A percentile compares a stretch with the other conserved stretches of the same genome.
These are phyloP conservation scores for Artemisia princeps DNA, from an alignment of 140 eudicot genomes.

Conservation along the genomic window DNA sequence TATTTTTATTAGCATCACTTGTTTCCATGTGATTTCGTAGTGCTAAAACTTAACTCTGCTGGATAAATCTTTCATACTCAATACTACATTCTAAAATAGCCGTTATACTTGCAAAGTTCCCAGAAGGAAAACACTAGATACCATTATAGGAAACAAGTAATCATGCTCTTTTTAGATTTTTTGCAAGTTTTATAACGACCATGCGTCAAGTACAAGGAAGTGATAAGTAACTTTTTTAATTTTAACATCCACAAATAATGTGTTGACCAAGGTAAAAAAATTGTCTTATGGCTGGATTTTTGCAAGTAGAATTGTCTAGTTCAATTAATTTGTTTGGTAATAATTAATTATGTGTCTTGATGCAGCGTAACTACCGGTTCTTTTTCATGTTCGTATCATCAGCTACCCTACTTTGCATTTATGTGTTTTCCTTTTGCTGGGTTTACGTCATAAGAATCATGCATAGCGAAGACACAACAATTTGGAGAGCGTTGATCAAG, in stretches of 20 bases:
- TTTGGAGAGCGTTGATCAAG: slow-evolving; percentile 27
- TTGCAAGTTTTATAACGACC: not conserved
- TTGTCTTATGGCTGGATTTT: not conserved
- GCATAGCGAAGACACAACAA: slow-evolving; percentile 21
- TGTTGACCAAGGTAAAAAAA: slow-evolving; percentile 5
- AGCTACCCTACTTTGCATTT: slow-evolving; percentile 30
- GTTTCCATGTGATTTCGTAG: slow-evolving; percentile 13
- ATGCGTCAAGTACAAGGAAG: too few relatives aligned
- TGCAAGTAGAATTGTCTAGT: not conserved
- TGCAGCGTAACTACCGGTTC: slow-evolving; percentile 39
- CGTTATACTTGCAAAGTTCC: not conserved
- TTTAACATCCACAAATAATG: slow-evolving; percentile 1
- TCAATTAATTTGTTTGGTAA: not conserved
- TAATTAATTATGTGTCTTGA: slow-evolving; percentile 4
- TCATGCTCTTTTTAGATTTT: not conserved
- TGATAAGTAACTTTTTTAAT: not conserved
- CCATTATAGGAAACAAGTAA: not conserved
- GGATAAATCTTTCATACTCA: not conserved
- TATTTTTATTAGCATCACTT: not conserved
- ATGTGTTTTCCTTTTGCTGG: slow-evolving; percentile 31
- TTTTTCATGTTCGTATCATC: slow-evolving; percentile 35
- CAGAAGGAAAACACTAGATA: not conserved
- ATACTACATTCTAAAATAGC: not conserved
- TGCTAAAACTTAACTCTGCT: not conserved
- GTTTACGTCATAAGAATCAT: slow-evolving; percentile 26